phyloP scores from a whole-genome alignment of 108 stramenopile genomes.

The Cyclotella atomus region DNA sequence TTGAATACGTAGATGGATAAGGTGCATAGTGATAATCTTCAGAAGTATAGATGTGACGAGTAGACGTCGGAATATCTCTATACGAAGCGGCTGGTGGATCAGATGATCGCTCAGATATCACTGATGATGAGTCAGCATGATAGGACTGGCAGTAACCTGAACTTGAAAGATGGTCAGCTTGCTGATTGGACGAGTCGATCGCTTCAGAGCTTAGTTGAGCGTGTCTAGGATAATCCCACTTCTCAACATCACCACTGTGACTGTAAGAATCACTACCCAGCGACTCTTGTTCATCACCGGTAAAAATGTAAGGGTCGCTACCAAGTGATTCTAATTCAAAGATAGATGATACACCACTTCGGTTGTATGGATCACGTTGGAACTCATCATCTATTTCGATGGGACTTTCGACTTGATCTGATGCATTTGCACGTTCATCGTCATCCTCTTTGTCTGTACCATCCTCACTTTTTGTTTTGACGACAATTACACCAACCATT shows the following conservation, averaged over 20 bases:
- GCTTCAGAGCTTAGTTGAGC: neutral
- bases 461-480: neutral
- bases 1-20: neutral
- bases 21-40: neutral
- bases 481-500: neutral
- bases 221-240: neutral
- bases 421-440: neutral
- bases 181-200: neutral
- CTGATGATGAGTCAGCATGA: constrained; percentile 15
- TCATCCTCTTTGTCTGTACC: neutral
- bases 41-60: no score
- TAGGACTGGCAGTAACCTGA: neutral
- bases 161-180: neutral
- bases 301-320: constrained; percentile 11
- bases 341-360: neutral
- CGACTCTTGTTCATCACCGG: constrained; percentile 7
- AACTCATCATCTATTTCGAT: constrained; percentile 7
- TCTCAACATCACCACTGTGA: neutral
- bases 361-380: neutral
- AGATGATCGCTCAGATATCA: constrained; percentile 25
- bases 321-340: constrained; percentile 5
- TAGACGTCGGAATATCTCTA: constrained; percentile 17
- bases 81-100: constrained; percentile 54
- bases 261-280: neutral
- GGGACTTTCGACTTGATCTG: neutral